phyloP scores from a whole-genome alignment of 1,284 basidiomycete species.

The Trametes polyzona region DNA sequence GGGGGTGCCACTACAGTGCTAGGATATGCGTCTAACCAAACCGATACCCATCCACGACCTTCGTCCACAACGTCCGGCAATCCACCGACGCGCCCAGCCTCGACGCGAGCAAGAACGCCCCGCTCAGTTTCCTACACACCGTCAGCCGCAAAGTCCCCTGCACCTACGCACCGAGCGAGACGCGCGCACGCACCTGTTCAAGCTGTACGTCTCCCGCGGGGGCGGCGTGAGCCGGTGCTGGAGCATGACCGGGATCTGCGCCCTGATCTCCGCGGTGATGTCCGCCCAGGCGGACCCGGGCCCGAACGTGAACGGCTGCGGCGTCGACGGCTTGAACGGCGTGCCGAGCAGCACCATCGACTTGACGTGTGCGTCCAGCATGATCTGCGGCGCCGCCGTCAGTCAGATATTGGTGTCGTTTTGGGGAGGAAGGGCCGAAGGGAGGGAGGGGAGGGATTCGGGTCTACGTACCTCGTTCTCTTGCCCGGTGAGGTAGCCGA shows the following conservation, averaged over 20 bases:
- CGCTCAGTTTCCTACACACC: constrained; percentile 80
- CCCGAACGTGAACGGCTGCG: constrained; percentile 76
- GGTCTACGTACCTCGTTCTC: constrained; percentile 70
- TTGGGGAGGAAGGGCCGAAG: neutral
- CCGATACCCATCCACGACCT: constrained; percentile 45
- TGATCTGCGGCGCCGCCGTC: constrained; percentile 52
- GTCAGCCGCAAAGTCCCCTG: neutral
- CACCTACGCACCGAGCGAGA: neutral
- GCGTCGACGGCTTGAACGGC: constrained; percentile 70
- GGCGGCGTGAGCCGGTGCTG: constrained; percentile 89
- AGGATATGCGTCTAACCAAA: constrained; percentile 14
- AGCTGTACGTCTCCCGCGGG: constrained; percentile 91
- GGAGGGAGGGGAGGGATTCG: neutral
- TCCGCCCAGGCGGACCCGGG: constrained; percentile 64
- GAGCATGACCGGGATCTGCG: constrained; percentile 91
- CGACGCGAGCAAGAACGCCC: constrained; percentile 91
- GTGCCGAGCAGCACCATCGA: constrained; percentile 85
- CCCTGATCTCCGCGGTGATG: constrained; percentile 77
- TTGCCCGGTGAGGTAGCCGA: constrained; percentile 91
- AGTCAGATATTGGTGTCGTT: neutral
- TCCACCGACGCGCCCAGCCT: constrained; percentile 79
- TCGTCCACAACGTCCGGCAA: constrained; percentile 77
- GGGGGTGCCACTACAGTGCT: no score
- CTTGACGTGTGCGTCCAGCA: constrained; percentile 88
- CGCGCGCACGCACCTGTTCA: constrained; percentile 69